Evolutionary conservation across 2,329 filamentous ascomycete genomes (phyloP), one percentile per base, ranked within the genome.

Genomic region (Curvularia spicifera): DNA sequence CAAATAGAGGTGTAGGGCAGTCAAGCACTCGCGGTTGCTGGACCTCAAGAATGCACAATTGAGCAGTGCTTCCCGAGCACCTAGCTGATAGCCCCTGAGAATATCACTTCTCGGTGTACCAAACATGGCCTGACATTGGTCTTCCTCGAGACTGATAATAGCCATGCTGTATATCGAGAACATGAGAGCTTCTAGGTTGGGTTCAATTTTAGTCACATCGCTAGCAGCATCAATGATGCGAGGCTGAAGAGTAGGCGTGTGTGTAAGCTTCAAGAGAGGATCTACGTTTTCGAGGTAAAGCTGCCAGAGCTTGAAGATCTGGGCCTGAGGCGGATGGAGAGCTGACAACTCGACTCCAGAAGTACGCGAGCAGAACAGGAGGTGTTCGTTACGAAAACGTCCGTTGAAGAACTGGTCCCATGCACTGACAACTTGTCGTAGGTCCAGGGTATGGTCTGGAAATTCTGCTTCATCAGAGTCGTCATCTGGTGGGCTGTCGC

Each of bases 221-320:
- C 68, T 3, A 81, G 83, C 9, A 84, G 88, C 65, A 88, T 86
- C 54, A 87, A 83, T 39, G 90, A 80, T 58, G 82, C 83, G 15
- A 81, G 82, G 67, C 89, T 88, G 29, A 54, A 75, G 56, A 4
- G 68, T 73, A 6, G 72, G 71, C 6, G 65, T 64, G 47, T 75
- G 73, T 0, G 66, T 68, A 13, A 74, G 61, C 39, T 70, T 71
- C 15, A 75, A 47, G 5, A 75, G 50, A 7, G 73, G 71, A 20
- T 74, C 70, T n/a, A 75, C 58, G 31, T 73, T 73, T 13, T 75
- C 87, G 10, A 92, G 78, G 66, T 88, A 93, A 5, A 88, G 80
- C 70, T 92, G 88, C 91, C 91, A 94, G 7, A 94, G 82, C 50
- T 85, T 86, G 1, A 85, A 83, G 52, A 90, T 87, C 57, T 90